A percentile compares a stretch with the other conserved stretches of the same genome.
Conservation (phyloP, 441 rosid species). For the Melastoma candidum region DNA sequence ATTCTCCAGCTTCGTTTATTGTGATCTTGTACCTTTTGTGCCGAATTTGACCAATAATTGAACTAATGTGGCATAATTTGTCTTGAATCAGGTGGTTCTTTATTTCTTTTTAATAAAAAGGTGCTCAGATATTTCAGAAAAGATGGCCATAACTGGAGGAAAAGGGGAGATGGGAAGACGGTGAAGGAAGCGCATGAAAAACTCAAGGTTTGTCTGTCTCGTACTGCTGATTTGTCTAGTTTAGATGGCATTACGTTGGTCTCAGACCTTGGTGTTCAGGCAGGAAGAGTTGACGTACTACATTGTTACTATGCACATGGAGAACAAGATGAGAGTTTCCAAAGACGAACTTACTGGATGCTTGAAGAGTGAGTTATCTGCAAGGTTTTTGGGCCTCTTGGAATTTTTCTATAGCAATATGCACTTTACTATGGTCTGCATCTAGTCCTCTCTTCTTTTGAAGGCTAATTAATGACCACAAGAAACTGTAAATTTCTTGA, state of each 20-base stretch:
- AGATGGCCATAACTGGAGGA: conserved; percentile 98
- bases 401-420: too few relatives aligned
- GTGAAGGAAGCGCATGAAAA: conserved; percentile 98
- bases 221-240: conserved; percentile 2
- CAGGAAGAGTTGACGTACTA: conserved; percentile 80
- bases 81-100: conserved; percentile 72
- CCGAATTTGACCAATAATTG: too few relatives aligned
- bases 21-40: too few relatives aligned
- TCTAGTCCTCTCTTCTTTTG: too few relatives aligned
- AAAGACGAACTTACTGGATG: conserved; percentile 95
- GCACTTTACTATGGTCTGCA: too few relatives aligned
- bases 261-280: conserved; percentile 30
- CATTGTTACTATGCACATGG: conserved; percentile 99
- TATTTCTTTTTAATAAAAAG: conserved; percentile 89
- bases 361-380: conserved; percentile 78
- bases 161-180: conserved; percentile 91
- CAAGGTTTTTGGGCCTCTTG: background rate
- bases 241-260: background rate
- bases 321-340: conserved; percentile 77
- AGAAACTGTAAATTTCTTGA: too few relatives aligned
- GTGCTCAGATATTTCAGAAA: conserved; percentile 88
- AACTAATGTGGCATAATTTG: background rate
- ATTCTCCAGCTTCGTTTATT: too few relatives aligned
- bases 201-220: conserved; percentile 54
- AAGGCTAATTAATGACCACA: too few relatives aligned